Conservation (phyloP, 1,284 basidiomycete species). For the Malassezia caprae region DNA sequence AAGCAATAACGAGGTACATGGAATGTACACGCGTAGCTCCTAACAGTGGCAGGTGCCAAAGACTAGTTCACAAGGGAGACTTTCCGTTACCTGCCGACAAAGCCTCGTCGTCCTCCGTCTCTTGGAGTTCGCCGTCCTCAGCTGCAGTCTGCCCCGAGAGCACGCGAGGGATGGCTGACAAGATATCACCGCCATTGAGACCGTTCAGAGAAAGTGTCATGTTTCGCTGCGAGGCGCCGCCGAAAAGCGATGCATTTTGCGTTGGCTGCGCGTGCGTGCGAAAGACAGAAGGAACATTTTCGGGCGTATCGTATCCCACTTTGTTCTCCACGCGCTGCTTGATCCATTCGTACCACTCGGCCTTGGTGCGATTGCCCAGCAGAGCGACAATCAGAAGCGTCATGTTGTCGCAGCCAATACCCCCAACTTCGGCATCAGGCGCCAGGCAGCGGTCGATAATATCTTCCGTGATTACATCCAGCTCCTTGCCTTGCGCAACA, state of each 20-base stretch:
- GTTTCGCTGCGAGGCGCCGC: slow-evolving; percentile 10
- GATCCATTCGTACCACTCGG: slow-evolving; percentile 90
- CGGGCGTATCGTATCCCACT: slow-evolving; percentile 64
- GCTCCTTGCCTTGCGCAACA: slow-evolving; percentile 68
- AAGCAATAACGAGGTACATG: not conserved
- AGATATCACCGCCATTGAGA: slow-evolving; percentile 30
- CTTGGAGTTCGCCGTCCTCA: slow-evolving; percentile 20
- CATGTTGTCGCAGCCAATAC: slow-evolving; percentile 99
- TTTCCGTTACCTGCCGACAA: not conserved
- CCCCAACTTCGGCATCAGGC: slow-evolving; percentile 81
- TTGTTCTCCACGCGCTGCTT: slow-evolving; percentile 68
- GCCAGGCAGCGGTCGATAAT: slow-evolving; percentile 90
- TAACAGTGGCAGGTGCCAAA: not conserved
- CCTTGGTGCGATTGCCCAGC: slow-evolving; percentile 71
- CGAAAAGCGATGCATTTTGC: slow-evolving; percentile 44
- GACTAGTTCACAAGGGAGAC: not conserved
- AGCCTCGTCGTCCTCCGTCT: not conserved
- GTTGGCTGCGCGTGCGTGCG: slow-evolving; percentile 7
- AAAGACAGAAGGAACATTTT: slow-evolving; percentile 49
- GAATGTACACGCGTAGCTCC: not conserved
- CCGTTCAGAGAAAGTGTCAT: slow-evolving; percentile 21
- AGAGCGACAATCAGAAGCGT: slow-evolving; percentile 84
- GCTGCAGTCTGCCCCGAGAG: slow-evolving; percentile 28
- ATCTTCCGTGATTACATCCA: slow-evolving; percentile 73
- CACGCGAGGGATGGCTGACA: slow-evolving; percentile 39